Percentiles rank a stretch among this genome's conserved stretches.
phyloP scores from a whole-genome alignment of 495 filamentous ascomycete genomes.

The Daldinia bambusicola region DNA sequence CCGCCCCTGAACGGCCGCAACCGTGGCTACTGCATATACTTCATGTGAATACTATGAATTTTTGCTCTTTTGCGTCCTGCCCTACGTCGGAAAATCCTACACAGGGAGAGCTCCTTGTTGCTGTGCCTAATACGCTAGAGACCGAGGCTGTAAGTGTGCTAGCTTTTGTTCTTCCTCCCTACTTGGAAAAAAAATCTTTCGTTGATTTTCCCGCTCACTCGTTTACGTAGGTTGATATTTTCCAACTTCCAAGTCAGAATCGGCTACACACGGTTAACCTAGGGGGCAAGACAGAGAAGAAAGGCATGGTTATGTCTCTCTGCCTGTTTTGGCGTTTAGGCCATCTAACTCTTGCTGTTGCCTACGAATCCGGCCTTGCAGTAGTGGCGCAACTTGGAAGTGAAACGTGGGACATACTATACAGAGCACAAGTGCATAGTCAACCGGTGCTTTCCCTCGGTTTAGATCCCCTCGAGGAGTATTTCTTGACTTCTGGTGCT shows the following conservation, averaged over 20 bases:
- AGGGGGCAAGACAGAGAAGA: conserved; percentile 65
- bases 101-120: conserved; percentile 65
- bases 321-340: conserved; percentile 63
- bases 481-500: conserved; percentile 84
- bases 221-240: conserved; percentile 75
- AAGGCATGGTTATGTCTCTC: conserved; percentile 93
- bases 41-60: conserved; percentile 92
- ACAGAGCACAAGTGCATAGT: conserved; percentile 73
- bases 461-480: conserved; percentile 64
- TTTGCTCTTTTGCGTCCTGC: conserved; percentile 86
- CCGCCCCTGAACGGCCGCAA: conserved; percentile 60
- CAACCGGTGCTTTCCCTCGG: conserved; percentile 89
- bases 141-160: conserved; percentile 71
- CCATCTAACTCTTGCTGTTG: conserved; percentile 68
- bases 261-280: conserved; percentile 72
- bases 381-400: conserved; percentile 60
- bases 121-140: conserved; percentile 79
- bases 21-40: conserved; percentile 89
- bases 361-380: conserved; percentile 86
- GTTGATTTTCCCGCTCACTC: conserved; percentile 13
- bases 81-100: conserved; percentile 31
- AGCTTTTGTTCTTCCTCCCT: background rate
- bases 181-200: background rate
- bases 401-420: conserved; percentile 69
- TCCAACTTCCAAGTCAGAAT: conserved; percentile 78